These are phyloP conservation scores for Ampelocalamus luodianensis DNA, from an alignment of 176 grass and related monocot genomes.

Conservation along the genomic window DNA sequence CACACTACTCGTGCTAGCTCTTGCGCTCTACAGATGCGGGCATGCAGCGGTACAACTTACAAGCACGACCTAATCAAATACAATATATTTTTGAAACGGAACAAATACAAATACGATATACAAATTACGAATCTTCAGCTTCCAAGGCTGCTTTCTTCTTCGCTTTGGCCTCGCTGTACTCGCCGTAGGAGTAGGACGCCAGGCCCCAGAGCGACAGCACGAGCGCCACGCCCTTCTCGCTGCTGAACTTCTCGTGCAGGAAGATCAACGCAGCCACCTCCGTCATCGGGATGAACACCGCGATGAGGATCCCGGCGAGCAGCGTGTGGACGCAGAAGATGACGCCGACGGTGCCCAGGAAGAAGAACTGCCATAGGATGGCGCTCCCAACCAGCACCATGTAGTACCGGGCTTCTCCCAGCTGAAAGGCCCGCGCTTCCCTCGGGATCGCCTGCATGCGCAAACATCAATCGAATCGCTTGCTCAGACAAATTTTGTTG, in stretches of 20 bases:
- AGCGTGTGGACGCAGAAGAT: slow-evolving; percentile 74
- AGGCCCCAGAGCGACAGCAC: slow-evolving; percentile 78
- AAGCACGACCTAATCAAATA: no score
- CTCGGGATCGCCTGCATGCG: slow-evolving; percentile 52
- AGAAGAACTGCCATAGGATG: slow-evolving; percentile 70
- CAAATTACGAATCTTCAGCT: neutral
- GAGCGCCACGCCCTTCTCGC: slow-evolving; percentile 66
- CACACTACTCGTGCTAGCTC: neutral
- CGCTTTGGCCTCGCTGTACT: slow-evolving; percentile 49
- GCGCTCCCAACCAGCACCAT: slow-evolving; percentile 43
- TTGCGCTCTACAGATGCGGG: neutral
- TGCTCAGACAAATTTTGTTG: neutral
- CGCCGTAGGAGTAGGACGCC: slow-evolving; percentile 75
- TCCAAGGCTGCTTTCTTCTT: slow-evolving; percentile 15
- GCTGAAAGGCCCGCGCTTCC: slow-evolving; percentile 47
- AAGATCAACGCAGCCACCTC: slow-evolving; percentile 64
- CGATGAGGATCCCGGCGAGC: slow-evolving; percentile 69
- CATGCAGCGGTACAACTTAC: no score
- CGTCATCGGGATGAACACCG: slow-evolving; percentile 65
- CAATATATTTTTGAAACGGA: no score
- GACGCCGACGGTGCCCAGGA: slow-evolving; percentile 66
- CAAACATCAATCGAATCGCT: neutral
- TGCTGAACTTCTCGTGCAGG: slow-evolving; percentile 73
- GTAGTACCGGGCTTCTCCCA: slow-evolving; percentile 60
- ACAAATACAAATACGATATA: neutral